Percentiles rank a stretch among this genome's conserved stretches.
These are phyloP conservation scores for Tylopilus sp. DNA, from an alignment of 1,284 basidiomycete genomes.

Conservation along the genomic window DNA sequence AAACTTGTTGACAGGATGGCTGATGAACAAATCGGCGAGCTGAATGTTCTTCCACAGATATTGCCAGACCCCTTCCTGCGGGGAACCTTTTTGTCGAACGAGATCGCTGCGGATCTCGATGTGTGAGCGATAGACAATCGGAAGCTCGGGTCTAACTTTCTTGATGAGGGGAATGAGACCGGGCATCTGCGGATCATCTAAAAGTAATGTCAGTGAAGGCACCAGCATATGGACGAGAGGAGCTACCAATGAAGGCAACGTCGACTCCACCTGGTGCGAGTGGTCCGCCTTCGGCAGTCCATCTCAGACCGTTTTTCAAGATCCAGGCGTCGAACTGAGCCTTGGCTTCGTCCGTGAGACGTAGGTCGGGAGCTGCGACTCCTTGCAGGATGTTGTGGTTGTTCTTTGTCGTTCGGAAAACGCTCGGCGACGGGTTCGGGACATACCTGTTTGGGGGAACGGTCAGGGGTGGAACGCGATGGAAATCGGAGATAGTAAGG, in stretches of 20 bases:
- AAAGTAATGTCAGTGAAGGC: slow-evolving; percentile 9
- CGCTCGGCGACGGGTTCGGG: slow-evolving; percentile 80
- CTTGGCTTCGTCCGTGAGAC: slow-evolving; percentile 73
- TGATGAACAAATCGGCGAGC: slow-evolving; percentile 81
- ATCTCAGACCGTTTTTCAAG: slow-evolving; percentile 75
- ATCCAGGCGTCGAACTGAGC: slow-evolving; percentile 86
- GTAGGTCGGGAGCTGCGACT: slow-evolving; percentile 71
- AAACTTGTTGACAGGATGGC: slow-evolving; percentile 89
- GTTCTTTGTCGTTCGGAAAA: slow-evolving; percentile 90
- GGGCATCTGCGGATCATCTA: slow-evolving; percentile 84
- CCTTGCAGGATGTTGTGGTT: slow-evolving; percentile 90
- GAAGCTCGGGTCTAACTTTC: slow-evolving; percentile 74
- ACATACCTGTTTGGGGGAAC: slow-evolving; percentile 64
- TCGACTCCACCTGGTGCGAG: slow-evolving; percentile 78
- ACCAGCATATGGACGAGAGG: neutral
- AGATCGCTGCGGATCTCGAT: slow-evolving; percentile 86
- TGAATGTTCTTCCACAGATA: slow-evolving; percentile 89
- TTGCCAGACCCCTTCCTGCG: slow-evolving; percentile 86
- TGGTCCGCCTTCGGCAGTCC: slow-evolving; percentile 79
- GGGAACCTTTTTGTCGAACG: slow-evolving; percentile 69
- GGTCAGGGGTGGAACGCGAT: slow-evolving; percentile 3
- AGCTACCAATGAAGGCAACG: slow-evolving; percentile 76
- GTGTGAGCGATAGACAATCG: slow-evolving; percentile 87
- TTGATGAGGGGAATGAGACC: slow-evolving; percentile 86
- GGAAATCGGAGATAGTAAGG: slow-evolving; percentile 7